Evolutionary conservation across 2,329 filamentous ascomycete genomes (phyloP).

Genomic region (Xylaria digitata): DNA sequence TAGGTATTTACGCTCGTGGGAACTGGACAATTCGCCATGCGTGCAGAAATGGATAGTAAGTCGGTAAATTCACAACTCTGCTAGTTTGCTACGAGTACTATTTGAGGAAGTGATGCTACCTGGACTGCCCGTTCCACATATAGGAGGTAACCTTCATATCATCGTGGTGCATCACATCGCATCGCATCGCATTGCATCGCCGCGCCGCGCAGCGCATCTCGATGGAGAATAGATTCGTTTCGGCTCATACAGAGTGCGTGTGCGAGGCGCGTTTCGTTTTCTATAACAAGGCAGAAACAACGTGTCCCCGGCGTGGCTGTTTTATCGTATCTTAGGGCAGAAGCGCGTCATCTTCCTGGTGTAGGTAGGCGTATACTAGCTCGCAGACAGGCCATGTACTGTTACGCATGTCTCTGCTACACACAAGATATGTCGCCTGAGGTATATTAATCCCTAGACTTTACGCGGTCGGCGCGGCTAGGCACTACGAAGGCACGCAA

Average conservation of each 20-base stretch:
- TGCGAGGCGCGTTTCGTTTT: constrained; percentile 30
- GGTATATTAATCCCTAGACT: constrained; percentile 21
- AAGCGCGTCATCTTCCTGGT: constrained; percentile 30
- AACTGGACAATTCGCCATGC: constrained; percentile 25
- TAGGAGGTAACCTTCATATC: constrained; percentile 37
- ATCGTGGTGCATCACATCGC: constrained; percentile 37
- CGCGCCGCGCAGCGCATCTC: constrained; percentile 23
- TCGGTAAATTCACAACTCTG: not conserved
- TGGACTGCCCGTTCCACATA: constrained; percentile 27
- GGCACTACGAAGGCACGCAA: not conserved
- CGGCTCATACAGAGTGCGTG: constrained; percentile 16
- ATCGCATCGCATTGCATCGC: constrained; percentile 36
- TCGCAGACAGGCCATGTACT: not conserved
- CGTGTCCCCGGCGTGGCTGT: constrained; percentile 23
- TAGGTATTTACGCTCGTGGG: constrained; percentile 14
- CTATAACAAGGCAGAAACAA: constrained; percentile 22
- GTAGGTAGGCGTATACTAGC: not conserved
- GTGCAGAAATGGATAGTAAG: constrained; percentile 3
- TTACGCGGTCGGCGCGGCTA: constrained; percentile 38
- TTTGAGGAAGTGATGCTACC: not conserved
- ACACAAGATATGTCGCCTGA: constrained; percentile 17
- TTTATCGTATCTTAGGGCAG: constrained; percentile 7
- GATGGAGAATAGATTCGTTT: constrained; percentile 30
- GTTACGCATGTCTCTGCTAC: constrained; percentile 25
- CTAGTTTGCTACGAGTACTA: too few relatives aligned